A percentile compares a stretch with the other conserved stretches of the same genome.
These are phyloP conservation scores for Coniochaeta ligniaria DNA, from an alignment of 2,329 filamentous ascomycete species.

Conservation along the genomic window DNA sequence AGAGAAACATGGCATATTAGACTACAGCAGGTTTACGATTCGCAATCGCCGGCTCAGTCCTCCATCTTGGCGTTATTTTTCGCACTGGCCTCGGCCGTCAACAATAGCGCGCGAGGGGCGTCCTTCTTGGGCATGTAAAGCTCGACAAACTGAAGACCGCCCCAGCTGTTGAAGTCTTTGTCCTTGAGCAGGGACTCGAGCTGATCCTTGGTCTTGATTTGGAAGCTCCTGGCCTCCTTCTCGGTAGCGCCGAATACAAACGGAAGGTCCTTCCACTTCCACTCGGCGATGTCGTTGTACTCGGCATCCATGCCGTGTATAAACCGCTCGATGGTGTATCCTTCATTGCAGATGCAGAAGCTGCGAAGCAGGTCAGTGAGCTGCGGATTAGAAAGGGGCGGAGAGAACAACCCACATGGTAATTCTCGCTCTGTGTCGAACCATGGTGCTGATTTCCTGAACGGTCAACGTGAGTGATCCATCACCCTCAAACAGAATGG, in stretches of 20 bases:
- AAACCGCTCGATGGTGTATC: slow-evolving; percentile 82
- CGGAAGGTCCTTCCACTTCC: slow-evolving; percentile 62
- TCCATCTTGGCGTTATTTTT: slow-evolving; percentile 50
- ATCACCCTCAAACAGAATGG: slow-evolving; percentile 83
- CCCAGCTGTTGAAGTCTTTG: slow-evolving; percentile 51
- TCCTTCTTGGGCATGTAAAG: slow-evolving; percentile 75
- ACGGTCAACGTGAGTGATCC: slow-evolving; percentile 80
- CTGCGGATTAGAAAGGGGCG: background rate
- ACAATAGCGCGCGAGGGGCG: slow-evolving; percentile 61
- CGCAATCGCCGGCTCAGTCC: slow-evolving; percentile 12
- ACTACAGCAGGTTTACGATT: background rate
- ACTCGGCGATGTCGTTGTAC: slow-evolving; percentile 76
- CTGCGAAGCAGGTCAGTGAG: slow-evolving; percentile 22
- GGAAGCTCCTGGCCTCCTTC: slow-evolving; percentile 53
- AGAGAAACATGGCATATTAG: background rate
- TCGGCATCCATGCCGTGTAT: slow-evolving; percentile 75
- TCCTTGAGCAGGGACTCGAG: slow-evolving; percentile 59
- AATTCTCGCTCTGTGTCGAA: slow-evolving; percentile 64
- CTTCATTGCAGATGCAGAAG: slow-evolving; percentile 81
- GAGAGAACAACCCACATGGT: slow-evolving; percentile 54
- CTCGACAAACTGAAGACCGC: slow-evolving; percentile 65
- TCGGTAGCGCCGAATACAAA: slow-evolving; percentile 57
- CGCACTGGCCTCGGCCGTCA: slow-evolving; percentile 65
- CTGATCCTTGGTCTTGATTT: slow-evolving; percentile 62
- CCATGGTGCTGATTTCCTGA: slow-evolving; percentile 80